These are phyloP conservation scores for Epichloe sibirici DNA, from an alignment of 2,329 filamentous ascomycete species.

Conservation along the genomic window DNA sequence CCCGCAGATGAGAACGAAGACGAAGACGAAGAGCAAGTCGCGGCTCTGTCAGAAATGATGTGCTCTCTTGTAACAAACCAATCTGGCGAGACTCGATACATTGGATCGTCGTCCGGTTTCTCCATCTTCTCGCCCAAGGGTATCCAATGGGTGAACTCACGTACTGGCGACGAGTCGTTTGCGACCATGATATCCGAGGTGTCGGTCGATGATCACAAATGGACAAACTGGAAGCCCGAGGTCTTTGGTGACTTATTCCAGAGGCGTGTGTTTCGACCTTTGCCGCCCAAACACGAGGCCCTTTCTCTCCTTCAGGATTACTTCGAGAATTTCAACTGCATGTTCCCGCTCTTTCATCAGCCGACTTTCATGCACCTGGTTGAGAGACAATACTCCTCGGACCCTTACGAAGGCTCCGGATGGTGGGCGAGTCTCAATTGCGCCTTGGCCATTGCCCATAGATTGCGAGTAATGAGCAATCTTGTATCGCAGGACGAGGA, in stretches of 20 bases:
- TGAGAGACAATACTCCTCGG: constrained; percentile 81
- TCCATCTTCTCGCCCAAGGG: constrained; percentile 98
- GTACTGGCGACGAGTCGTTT: constrained; percentile 91
- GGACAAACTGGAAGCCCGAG: constrained; percentile 97
- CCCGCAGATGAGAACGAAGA: constrained; percentile 31
- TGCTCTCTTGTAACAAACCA: constrained; percentile 94
- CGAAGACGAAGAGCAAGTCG: constrained; percentile 54
- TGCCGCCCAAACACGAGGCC: constrained; percentile 80
- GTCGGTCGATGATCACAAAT: constrained; percentile 88
- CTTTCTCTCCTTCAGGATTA: constrained; percentile 82
- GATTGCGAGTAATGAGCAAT: constrained; percentile 90
- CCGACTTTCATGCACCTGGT: constrained; percentile 97
- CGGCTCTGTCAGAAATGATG: constrained; percentile 94
- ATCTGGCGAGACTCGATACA: constrained; percentile 87
- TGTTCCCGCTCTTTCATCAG: constrained; percentile 95
- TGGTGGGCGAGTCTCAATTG: constrained; percentile 99
- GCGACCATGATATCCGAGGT: constrained; percentile 87
- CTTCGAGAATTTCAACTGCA: constrained; percentile 98
- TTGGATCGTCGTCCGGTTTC: constrained; percentile 96
- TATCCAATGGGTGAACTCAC: constrained; percentile 96
- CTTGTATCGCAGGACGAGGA: constrained; percentile 84
- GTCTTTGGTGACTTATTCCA: constrained; percentile 89
- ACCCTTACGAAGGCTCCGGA: constrained; percentile 88
- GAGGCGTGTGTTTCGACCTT: constrained; percentile 66
- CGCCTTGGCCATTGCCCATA: constrained; percentile 82